A percentile compares a stretch with the other conserved stretches of the same genome.
Conservation (phyloP, 371 early-diverging fungal species). For the Mortierella sp. region DNA sequence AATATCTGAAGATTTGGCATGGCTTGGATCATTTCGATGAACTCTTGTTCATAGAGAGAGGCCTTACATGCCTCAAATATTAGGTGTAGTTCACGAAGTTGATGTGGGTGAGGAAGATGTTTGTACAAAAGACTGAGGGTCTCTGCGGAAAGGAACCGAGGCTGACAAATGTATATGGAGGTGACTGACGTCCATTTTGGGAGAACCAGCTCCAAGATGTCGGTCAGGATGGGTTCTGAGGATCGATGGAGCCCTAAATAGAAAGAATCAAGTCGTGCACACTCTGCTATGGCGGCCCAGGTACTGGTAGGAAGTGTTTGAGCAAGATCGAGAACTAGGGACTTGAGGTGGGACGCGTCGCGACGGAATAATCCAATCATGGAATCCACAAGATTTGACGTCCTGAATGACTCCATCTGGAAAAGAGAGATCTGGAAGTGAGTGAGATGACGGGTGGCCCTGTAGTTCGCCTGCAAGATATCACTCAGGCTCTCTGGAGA, state of each 20-base stretch:
- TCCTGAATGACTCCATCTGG: conserved; percentile 23
- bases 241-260: conserved; percentile 41
- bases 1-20: conserved; percentile 42
- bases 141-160: conserved; percentile 32
- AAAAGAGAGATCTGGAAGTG: conserved; percentile 40
- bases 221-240: conserved; percentile 37
- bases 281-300: conserved; percentile 37
- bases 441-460: conserved; percentile 25
- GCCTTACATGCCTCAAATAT: conserved; percentile 55
- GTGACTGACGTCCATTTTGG: conserved; percentile 31
- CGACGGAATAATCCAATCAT: conserved; percentile 24
- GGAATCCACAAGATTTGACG: conserved; percentile 15
- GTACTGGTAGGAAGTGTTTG: conserved; percentile 14
- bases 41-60: conserved; percentile 43
- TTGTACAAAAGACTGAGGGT: conserved; percentile 24
- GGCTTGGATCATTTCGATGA: conserved; percentile 45
- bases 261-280: conserved; percentile 38
- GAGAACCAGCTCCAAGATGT: conserved; percentile 24
- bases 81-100: conserved; percentile 32
- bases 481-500: conserved; percentile 20
- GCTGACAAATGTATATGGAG: conserved; percentile 41
- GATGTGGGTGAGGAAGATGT: conserved; percentile 29
- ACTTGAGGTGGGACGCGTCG: conserved; percentile 24
- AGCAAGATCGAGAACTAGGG: conserved; percentile 30
- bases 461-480: conserved; percentile 20